phyloP scores from a whole-genome alignment of 257 asterid genomes.

The Solanum pimpinellifolium region DNA sequence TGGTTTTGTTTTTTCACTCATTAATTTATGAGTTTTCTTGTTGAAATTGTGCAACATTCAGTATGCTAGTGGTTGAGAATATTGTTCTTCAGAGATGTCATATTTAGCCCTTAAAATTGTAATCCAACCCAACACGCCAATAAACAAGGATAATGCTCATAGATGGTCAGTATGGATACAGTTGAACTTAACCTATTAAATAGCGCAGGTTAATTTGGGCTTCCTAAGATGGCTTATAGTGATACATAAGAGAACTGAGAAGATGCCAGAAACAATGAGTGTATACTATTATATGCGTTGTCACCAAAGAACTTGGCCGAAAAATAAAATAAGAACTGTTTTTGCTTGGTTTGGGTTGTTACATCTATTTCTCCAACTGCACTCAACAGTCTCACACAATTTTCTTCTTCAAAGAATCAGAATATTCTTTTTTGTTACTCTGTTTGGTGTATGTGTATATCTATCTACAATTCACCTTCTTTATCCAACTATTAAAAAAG shows the following conservation, averaged over 20 bases:
- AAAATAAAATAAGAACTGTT: not conserved
- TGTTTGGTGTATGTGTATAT: not conserved
- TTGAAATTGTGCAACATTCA: not conserved
- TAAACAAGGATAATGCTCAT: not conserved
- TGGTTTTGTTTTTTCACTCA: not conserved
- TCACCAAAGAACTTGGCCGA: not conserved
- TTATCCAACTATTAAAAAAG: not conserved
- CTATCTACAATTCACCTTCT: not conserved
- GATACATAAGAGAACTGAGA: not conserved
- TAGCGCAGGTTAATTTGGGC: not conserved
- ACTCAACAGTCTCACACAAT: not conserved
- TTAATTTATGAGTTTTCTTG: not conserved
- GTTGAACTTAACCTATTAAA: not conserved
- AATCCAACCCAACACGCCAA: not conserved
- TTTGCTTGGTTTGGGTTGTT: not conserved
- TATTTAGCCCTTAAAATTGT: not conserved
- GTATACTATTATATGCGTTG: not conserved
- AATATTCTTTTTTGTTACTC: not conserved
- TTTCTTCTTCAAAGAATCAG: not conserved
- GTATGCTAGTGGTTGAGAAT: not conserved
- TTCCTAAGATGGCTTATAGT: not conserved
- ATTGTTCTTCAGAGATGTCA: not conserved
- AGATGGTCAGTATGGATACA: not conserved
- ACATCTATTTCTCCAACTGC: not conserved
- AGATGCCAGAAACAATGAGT: not conserved